Evolutionary conservation across 441 rosid species (phyloP).

Genomic region (Corymbia calophylla): DNA sequence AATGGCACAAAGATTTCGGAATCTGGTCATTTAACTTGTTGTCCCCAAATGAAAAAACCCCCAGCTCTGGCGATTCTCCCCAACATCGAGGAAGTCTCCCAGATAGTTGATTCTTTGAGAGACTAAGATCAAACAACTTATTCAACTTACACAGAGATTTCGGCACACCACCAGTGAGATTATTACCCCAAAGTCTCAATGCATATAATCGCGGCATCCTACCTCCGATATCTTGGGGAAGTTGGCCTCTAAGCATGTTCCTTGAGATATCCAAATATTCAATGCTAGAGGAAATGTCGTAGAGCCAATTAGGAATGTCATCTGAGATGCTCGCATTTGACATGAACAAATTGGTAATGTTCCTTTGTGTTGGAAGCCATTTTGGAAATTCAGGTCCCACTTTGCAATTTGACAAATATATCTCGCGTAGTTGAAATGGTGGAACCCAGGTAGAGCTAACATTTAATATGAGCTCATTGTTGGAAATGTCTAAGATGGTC

Average conservation of each 20-base stretch:
- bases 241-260: background rate
- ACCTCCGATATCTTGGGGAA: background rate
- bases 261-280: rapidly evolving
- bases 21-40: background rate
- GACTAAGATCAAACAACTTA: rapidly evolving
- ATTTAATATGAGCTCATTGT: background rate
- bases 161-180: background rate
- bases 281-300: background rate
- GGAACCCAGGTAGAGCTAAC: background rate
- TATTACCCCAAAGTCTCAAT: constrained; percentile 23
- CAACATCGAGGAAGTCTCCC: background rate
- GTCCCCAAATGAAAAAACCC: rapidly evolving
- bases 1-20: background rate
- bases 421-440: rapidly evolving
- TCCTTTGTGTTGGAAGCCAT: background rate
- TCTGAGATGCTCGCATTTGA: background rate
- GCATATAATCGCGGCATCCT: background rate
- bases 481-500: rapidly evolving
- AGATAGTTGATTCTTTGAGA: background rate
- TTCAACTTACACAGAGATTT: background rate
- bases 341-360: rapidly evolving
- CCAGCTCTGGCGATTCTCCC: rapidly evolving
- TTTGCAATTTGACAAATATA: rapidly evolving
- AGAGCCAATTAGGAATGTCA: background rate
- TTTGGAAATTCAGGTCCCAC: background rate